These are phyloP conservation scores for cucumber (Cucumis sativus) DNA, from an alignment of 306 rosid species.

Conservation along the genomic window DNA sequence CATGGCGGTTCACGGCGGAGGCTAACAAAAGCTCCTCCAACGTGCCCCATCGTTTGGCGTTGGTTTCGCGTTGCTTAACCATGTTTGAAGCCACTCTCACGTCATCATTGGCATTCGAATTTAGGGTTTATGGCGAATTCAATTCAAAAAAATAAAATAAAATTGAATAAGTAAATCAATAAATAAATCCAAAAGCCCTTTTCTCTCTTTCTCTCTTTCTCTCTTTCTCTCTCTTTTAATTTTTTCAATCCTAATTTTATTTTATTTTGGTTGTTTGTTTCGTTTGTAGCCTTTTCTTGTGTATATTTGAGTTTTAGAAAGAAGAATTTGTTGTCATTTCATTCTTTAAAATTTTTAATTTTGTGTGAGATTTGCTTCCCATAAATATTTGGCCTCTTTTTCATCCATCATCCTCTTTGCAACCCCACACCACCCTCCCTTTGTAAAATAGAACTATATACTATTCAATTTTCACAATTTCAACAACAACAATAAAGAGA, in stretches of 20 bases:
- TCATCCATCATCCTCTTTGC: background rate
- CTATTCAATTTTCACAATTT: background rate
- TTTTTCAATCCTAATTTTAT: background rate
- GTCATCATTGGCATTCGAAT: slow-evolving; percentile 24
- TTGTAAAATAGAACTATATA: background rate
- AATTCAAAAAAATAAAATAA: background rate
- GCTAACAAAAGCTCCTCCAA: slow-evolving; percentile 43
- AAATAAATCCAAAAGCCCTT: background rate
- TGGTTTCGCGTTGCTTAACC: slow-evolving; percentile 30
- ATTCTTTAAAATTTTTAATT: no score
- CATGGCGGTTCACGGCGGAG: slow-evolving; percentile 41
- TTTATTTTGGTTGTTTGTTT: background rate
- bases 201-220: background rate
- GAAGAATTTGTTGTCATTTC: no score
- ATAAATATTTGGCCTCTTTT: background rate
- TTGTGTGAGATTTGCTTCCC: no score
- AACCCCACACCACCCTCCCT: background rate
- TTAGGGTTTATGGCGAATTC: slow-evolving; percentile 31
- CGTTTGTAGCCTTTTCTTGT: no score
- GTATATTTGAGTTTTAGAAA: no score
- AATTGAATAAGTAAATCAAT: background rate
- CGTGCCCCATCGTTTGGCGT: slow-evolving; percentile 42
- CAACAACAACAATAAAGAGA: no score
- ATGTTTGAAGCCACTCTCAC: slow-evolving; percentile 23
- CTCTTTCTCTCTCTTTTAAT: no score